These are phyloP conservation scores for Fusarium transvaalense DNA, from an alignment of 2,329 filamentous ascomycete genomes.

Conservation along the genomic window DNA sequence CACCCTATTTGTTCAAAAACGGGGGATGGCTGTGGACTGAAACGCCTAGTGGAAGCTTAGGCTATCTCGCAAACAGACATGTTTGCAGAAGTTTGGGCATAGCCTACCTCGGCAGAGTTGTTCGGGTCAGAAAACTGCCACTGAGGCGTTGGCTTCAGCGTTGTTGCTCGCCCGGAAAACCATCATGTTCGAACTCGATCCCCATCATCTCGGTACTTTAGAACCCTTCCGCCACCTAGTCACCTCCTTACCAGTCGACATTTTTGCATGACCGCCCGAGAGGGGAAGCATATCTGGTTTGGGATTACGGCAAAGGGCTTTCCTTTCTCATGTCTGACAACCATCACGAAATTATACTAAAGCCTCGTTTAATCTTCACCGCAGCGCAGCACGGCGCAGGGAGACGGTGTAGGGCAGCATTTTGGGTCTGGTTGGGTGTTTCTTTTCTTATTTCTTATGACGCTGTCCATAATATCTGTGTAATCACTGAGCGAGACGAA, in stretches of 20 bases:
- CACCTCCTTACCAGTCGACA: slow-evolving; percentile 36
- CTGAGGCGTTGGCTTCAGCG: slow-evolving; percentile 4
- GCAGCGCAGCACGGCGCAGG: slow-evolving; percentile 57
- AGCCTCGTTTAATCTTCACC: slow-evolving; percentile 53
- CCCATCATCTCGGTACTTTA: slow-evolving; percentile 42
- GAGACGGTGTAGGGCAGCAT: slow-evolving; percentile 56
- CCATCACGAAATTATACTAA: slow-evolving; percentile 54
- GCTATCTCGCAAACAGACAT: slow-evolving; percentile 2
- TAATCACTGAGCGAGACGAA: slow-evolving; percentile 42
- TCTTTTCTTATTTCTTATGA: slow-evolving; percentile 50
- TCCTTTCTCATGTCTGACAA: slow-evolving; percentile 52
- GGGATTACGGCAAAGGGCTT: slow-evolving; percentile 40
- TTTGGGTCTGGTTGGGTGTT: slow-evolving; percentile 54
- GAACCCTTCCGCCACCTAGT: slow-evolving; percentile 34
- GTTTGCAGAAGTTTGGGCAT: slow-evolving; percentile 8
- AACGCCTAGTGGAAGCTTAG: slow-evolving; percentile 16
- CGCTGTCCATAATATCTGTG: slow-evolving; percentile 50
- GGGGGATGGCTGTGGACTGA: slow-evolving; percentile 26
- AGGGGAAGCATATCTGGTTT: slow-evolving; percentile 41
- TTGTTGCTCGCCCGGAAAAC: slow-evolving; percentile 8
- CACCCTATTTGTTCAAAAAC: slow-evolving; percentile 2
- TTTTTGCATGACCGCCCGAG: slow-evolving; percentile 38
- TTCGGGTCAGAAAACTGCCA: slow-evolving; percentile 12
- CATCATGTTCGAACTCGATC: slow-evolving; percentile 32
- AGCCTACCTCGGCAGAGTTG: slow-evolving; percentile 13